These are phyloP conservation scores for Alternaria hordeiaustralica DNA, from an alignment of 2,329 filamentous ascomycete species.

Conservation along the genomic window DNA sequence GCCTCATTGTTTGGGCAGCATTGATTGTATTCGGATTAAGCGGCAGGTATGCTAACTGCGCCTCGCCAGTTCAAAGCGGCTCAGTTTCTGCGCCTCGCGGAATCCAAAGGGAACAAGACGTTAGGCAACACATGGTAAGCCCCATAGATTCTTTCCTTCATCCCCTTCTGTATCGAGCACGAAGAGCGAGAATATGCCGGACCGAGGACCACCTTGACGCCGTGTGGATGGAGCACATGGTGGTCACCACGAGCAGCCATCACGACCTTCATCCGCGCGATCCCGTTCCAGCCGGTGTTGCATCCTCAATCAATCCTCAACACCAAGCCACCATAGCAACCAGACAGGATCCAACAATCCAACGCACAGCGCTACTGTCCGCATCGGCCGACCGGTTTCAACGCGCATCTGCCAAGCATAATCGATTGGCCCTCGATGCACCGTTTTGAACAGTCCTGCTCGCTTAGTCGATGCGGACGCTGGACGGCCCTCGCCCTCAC, in stretches of 20 bases:
- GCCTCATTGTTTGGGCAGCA: constrained; percentile 53
- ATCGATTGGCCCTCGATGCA: constrained; percentile 32
- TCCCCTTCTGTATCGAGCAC: constrained; percentile 14
- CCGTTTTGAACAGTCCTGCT: constrained; percentile 30
- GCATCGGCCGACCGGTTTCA: constrained; percentile 35
- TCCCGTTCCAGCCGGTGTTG: constrained; percentile 18
- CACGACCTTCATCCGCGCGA: constrained; percentile 21
- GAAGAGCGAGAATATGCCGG: constrained; percentile 28
- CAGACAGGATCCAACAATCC: constrained; percentile 29
- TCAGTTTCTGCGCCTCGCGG: constrained; percentile 89
- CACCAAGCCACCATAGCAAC: constrained; percentile 26
- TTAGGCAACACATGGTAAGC: constrained; percentile 91
- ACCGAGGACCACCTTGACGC: constrained; percentile 20
- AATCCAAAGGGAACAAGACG: constrained; percentile 86
- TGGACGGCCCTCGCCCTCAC: constrained; percentile 39
- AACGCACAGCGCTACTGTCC: constrained; percentile 25
- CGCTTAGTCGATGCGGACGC: constrained; percentile 40
- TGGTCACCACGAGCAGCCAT: constrained; percentile 13
- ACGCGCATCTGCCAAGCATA: constrained; percentile 39
- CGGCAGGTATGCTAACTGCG: constrained; percentile 28
- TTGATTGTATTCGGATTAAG: constrained; percentile 34
- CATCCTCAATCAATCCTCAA: constrained; percentile 29
- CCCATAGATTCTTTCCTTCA: constrained; percentile 4
- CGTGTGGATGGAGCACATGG: constrained; percentile 13
- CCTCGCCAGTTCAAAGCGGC: constrained; percentile 76